These are phyloP conservation scores for Skeletonema menzelii DNA, from an alignment of 108 stramenopile genomes.

Conservation along the genomic window DNA sequence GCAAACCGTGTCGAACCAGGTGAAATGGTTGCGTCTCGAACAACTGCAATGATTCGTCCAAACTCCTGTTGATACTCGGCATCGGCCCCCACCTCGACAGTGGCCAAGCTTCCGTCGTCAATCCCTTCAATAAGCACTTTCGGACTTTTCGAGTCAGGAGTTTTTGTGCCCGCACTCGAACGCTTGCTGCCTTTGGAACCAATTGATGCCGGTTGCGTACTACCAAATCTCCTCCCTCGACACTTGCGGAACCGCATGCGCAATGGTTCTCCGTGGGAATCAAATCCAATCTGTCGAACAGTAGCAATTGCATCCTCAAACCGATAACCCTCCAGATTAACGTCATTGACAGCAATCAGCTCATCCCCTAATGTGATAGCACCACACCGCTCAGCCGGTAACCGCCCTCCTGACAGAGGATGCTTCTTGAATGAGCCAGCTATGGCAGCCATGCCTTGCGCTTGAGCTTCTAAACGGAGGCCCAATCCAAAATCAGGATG, in stretches of 20 bases:
- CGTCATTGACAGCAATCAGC: conserved; percentile 76
- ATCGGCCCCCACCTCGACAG: conserved; percentile 55
- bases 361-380: conserved; percentile 79
- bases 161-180: not conserved
- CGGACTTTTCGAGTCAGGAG: conserved; percentile 10
- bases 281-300: conserved; percentile 74
- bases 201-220: conserved; percentile 23
- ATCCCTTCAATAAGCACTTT: not conserved
- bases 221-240: conserved; percentile 42
- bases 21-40: conserved; percentile 38
- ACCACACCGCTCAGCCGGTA: conserved; percentile 84
- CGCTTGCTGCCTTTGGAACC: conserved; percentile 23
- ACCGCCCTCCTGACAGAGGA: conserved; percentile 76
- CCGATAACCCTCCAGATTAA: conserved; percentile 59
- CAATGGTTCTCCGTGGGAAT: conserved; percentile 58
- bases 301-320: conserved; percentile 85
- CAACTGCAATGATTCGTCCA: conserved; percentile 64
- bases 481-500: conserved; percentile 89
- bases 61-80: conserved; percentile 75
- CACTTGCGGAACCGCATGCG: conserved; percentile 63
- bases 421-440: conserved; percentile 88
- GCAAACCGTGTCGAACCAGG: conserved; percentile 5
- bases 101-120: conserved; percentile 42
- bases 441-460: conserved; percentile 73
- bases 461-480: conserved; percentile 75